Percentiles rank a stretch among this genome's conserved stretches.
These are phyloP conservation scores for Rhizopus stolonifer DNA, from an alignment of 371 early-diverging fungal genomes.

Conservation along the genomic window DNA sequence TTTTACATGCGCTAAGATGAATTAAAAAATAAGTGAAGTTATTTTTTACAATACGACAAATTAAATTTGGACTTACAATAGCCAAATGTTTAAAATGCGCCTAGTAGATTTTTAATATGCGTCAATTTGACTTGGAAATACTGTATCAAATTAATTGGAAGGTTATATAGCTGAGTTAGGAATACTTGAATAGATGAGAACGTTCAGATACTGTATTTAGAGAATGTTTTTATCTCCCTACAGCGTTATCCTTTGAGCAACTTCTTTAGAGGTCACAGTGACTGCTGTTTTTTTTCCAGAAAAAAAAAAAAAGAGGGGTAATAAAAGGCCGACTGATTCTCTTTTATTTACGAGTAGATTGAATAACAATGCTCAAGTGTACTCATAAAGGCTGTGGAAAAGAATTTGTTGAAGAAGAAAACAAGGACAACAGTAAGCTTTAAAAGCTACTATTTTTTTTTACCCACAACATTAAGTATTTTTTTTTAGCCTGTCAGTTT, in stretches of 20 bases:
- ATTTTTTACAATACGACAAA: constrained; percentile 3
- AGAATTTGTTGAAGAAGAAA: constrained; percentile 66
- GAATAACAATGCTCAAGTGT: constrained; percentile 57
- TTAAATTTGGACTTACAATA: constrained; percentile 1
- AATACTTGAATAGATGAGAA: no score
- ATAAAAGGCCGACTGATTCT: not conserved
- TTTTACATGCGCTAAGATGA: not conserved
- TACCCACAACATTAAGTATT: not conserved
- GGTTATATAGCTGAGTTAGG: no score
- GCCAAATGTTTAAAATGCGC: no score
- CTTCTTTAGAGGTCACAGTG: not conserved
- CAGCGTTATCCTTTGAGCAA: not conserved
- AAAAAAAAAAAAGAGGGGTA: constrained; percentile 1
- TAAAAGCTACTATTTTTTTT: not conserved
- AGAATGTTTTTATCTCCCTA: no score
- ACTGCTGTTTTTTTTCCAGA: not conserved
- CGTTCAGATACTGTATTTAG: no score
- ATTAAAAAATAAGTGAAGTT: constrained; percentile 5
- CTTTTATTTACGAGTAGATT: constrained; percentile 2
- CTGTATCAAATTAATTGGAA: no score
- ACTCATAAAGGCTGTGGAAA: constrained; percentile 84
- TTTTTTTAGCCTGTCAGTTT: constrained; percentile 63
- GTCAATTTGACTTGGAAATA: constrained; percentile 1
- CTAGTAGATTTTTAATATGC: constrained; percentile 6
- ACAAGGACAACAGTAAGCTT: constrained; percentile 59